phyloP scores from a whole-genome alignment of 2,329 filamentous ascomycete species.

The Tolypocladium album region DNA sequence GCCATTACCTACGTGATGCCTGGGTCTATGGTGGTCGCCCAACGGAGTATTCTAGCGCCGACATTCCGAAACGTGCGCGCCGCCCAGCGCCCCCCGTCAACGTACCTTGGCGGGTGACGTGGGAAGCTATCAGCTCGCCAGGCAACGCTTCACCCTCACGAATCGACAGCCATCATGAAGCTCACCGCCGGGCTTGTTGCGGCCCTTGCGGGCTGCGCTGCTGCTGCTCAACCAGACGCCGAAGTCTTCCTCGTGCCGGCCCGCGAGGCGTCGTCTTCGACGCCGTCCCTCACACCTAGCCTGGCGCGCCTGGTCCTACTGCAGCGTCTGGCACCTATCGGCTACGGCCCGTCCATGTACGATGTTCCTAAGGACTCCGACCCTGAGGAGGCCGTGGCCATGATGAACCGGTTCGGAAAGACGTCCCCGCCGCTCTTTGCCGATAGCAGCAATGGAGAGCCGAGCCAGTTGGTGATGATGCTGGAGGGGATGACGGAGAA shows the following conservation, averaged over 20 bases:
- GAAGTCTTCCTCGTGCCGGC: slow-evolving; percentile 42
- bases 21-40: slow-evolving; percentile 4
- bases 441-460: slow-evolving; percentile 17
- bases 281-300: slow-evolving; percentile 37
- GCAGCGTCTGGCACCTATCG: slow-evolving; percentile 39
- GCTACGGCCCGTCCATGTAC: slow-evolving; percentile 36
- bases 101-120: slow-evolving; percentile 17
- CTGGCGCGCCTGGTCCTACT: slow-evolving; percentile 48
- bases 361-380: slow-evolving; percentile 30
- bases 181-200: slow-evolving; percentile 27
- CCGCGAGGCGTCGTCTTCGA: slow-evolving; percentile 14
- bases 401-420: slow-evolving; percentile 52
- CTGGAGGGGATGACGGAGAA: slow-evolving; percentile 43
- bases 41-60: slow-evolving; percentile 18
- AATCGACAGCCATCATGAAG: slow-evolving; percentile 28
- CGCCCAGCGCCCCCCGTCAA: slow-evolving; percentile 1
- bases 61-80: slow-evolving; percentile 17
- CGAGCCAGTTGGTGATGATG: slow-evolving; percentile 47
- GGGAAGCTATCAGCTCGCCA: slow-evolving; percentile 9
- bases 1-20: background rate
- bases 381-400: slow-evolving; percentile 37
- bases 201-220: slow-evolving; percentile 25
- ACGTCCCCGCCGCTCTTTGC: slow-evolving; percentile 38
- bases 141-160: slow-evolving; percentile 21
- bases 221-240: slow-evolving; percentile 29